Evolutionary conservation across 768 basidiomycete genomes (phyloP).

Genomic region (Leccinum subtestaceum): DNA sequence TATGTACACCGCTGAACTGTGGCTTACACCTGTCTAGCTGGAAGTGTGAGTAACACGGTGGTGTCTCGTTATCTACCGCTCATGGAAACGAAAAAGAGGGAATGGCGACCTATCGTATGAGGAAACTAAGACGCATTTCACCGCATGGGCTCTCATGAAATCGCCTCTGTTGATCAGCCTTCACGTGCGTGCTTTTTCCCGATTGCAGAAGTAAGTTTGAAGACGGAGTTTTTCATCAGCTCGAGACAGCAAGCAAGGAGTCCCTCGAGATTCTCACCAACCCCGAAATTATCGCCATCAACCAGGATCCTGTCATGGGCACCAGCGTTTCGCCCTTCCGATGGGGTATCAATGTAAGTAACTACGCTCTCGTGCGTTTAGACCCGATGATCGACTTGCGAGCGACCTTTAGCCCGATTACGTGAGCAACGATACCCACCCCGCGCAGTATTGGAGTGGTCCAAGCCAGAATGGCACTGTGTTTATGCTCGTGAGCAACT

Average conservation of each 20-base stretch:
- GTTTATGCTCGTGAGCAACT: slow-evolving; percentile 56
- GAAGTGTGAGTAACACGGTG: slow-evolving; percentile 44
- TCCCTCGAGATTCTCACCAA: slow-evolving; percentile 59
- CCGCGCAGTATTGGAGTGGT: slow-evolving; percentile 74
- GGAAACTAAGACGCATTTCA: slow-evolving; percentile 68
- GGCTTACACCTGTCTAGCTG: slow-evolving; percentile 35
- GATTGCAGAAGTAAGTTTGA: slow-evolving; percentile 2
- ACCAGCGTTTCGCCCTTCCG: slow-evolving; percentile 63
- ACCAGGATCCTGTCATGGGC: slow-evolving; percentile 63
- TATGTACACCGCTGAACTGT: slow-evolving; percentile 4
- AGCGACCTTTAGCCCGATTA: slow-evolving; percentile 31
- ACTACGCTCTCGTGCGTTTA: not conserved
- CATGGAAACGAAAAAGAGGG: slow-evolving; percentile 39
- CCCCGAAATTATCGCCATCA: slow-evolving; percentile 62
- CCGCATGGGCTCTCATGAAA: slow-evolving; percentile 71
- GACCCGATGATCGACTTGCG: not conserved
- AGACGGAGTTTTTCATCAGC: slow-evolving; percentile 28
- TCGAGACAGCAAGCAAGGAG: slow-evolving; percentile 49
- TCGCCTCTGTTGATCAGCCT: slow-evolving; percentile 65
- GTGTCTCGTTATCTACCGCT: not conserved
- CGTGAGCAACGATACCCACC: slow-evolving; percentile 44
- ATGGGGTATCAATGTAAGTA: slow-evolving; percentile 62
- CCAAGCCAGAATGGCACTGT: slow-evolving; percentile 61
- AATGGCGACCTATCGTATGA: slow-evolving; percentile 61
- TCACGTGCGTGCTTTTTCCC: slow-evolving; percentile 37